These are phyloP conservation scores for Emergomyces orientalis DNA, from an alignment of 2,329 filamentous ascomycete genomes.

Conservation along the genomic window DNA sequence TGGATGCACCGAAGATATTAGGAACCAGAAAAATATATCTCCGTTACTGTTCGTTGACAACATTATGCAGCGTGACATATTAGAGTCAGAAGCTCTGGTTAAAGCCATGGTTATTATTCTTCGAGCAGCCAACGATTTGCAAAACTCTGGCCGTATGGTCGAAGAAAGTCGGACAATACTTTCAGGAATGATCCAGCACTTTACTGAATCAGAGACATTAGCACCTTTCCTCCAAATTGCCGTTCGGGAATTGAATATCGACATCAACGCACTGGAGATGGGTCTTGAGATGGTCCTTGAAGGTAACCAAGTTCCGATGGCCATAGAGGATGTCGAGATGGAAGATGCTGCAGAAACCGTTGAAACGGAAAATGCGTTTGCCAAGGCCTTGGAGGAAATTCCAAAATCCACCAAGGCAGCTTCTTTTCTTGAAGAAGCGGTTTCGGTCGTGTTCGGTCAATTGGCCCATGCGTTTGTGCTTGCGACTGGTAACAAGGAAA, in stretches of 20 bases:
- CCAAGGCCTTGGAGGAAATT: slow-evolving; percentile 27
- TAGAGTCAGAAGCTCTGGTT: slow-evolving; percentile 25
- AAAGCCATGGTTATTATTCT: slow-evolving; percentile 28
- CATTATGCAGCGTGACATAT: slow-evolving; percentile 26
- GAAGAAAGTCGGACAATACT: slow-evolving; percentile 52
- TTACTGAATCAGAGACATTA: slow-evolving; percentile 52
- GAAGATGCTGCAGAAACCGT: slow-evolving; percentile 28
- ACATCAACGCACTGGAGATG: slow-evolving; percentile 66
- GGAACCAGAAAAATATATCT: slow-evolving; percentile 25
- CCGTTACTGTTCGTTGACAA: slow-evolving; percentile 41
- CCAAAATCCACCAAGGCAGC: slow-evolving; percentile 20
- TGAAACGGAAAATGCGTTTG: slow-evolving; percentile 24
- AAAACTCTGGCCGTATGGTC: slow-evolving; percentile 32
- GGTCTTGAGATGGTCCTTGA: slow-evolving; percentile 63
- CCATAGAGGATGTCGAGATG: slow-evolving; percentile 46
- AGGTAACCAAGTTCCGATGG: slow-evolving; percentile 44
- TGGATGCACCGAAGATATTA: slow-evolving; percentile 26
- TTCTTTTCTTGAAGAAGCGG: slow-evolving; percentile 31
- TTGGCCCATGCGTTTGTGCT: slow-evolving; percentile 32
- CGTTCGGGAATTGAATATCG: slow-evolving; percentile 57
- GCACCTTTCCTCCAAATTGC: slow-evolving; percentile 58
- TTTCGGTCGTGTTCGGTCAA: slow-evolving; percentile 29
- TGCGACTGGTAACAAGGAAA: slow-evolving; percentile 25
- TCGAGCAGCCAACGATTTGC: slow-evolving; percentile 36
- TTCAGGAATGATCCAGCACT: slow-evolving; percentile 55